Evolutionary conservation across 495 filamentous ascomycete species (phyloP), one percentile per base, ranked within the genome.

Genomic region (Sphaerosporella brunnea): DNA sequence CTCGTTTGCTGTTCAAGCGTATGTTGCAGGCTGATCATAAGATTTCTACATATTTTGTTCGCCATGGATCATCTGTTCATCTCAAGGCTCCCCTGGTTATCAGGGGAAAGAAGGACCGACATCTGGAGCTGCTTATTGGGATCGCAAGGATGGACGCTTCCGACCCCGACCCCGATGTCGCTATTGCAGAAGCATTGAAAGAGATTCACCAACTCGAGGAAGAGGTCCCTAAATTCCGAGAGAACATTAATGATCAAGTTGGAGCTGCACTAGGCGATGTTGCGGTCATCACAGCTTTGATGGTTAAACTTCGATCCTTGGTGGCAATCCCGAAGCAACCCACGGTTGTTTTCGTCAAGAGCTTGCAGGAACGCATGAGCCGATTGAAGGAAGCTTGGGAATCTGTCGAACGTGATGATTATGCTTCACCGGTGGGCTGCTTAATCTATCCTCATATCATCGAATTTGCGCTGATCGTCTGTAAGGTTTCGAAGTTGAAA

Each of bases 181-280:
- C 45, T 4, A 36, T 45, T 11, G 41, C 24, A 4, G 16, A 36
- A 18, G 15, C 46, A 16, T 28, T 53, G 13, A 53, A 40, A 35
- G 28, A n/a, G 3, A 26, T 53, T 19, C 25, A 53, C 10, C 11
- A 25, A 5, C 46, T 52, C 19, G 35, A 52, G 4, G 51, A 51
- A 38, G 25, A 34, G 3, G 51, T 51, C 15, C 23, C 41, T 2
- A 45, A 46, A 13, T 39, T 48, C 25, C 51, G 51, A 7, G 49
- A 41, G 25, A 35, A 47, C 16, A 53, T 53, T 34, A 51, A 47
- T 3, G 48, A 53, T 19, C 24, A 43, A 19, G 28, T 53, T 40
- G 51, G 51, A 8, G 49, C 50, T 7, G 51, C 51, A 7, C 25
- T 53, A 25, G 51, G 34, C 15, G 49, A 51, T 35, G 45, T 53